These are phyloP conservation scores for Begonia loranthoides DNA, from an alignment of 306 rosid genomes.

Conservation along the genomic window DNA sequence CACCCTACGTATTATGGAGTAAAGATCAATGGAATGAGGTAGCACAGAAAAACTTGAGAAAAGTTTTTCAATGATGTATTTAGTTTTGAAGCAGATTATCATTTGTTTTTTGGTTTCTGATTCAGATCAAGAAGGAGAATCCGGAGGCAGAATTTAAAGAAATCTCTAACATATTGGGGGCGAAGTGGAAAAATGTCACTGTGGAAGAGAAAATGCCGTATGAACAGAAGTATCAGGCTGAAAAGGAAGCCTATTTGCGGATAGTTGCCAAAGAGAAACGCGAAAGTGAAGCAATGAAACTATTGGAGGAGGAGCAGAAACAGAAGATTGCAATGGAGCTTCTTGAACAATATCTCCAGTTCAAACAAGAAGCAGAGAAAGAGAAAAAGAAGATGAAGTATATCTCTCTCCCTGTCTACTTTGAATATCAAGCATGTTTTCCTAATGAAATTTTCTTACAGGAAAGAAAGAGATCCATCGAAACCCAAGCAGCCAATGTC, in stretches of 20 bases:
- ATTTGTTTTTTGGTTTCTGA: conserved; percentile 1
- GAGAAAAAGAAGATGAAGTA: conserved; percentile 55
- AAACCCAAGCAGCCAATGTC: conserved; percentile 91
- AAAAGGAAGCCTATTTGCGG: conserved; percentile 60
- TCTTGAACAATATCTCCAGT: conserved; percentile 81
- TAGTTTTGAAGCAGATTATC: no score
- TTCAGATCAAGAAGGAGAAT: conserved; percentile 63
- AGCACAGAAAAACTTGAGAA: not conserved
- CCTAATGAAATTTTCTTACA: conserved; percentile 4
- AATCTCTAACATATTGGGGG: conserved; percentile 55
- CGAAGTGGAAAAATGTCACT: conserved; percentile 63
- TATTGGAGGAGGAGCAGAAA: conserved; percentile 73
- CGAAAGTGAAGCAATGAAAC: conserved; percentile 79
- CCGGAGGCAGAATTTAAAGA: conserved; percentile 86
- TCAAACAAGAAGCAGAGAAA: conserved; percentile 57
- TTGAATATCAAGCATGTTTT: no score
- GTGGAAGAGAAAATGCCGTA: conserved; percentile 82
- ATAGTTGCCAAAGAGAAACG: conserved; percentile 60
- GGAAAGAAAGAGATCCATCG: conserved; percentile 87
- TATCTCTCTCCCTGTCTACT: not conserved
- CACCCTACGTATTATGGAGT: conserved; percentile 77
- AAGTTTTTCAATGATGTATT: no score
- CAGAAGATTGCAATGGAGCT: conserved; percentile 82
- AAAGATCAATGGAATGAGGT: conserved; percentile 89
- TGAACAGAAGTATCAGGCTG: conserved; percentile 59